phyloP scores from a whole-genome alignment of 2,329 filamentous ascomycete species.

The Alternaria hordeiaustralica region DNA sequence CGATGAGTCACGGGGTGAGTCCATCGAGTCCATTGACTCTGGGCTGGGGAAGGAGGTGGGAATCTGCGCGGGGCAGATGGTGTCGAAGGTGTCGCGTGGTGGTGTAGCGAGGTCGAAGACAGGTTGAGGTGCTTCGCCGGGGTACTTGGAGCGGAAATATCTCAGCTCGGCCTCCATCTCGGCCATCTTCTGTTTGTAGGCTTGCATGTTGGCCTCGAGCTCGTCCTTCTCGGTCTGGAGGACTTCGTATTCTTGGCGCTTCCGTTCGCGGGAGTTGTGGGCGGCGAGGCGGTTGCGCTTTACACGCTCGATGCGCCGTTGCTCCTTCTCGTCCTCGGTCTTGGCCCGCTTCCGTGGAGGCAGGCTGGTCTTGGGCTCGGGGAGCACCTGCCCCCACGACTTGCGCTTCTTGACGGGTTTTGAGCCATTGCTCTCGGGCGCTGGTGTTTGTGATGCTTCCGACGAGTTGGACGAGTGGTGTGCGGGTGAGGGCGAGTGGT shows the following conservation, averaged over 20 bases:
- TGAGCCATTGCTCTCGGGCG: constrained; percentile 27
- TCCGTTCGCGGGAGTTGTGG: constrained; percentile 94
- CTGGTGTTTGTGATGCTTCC: constrained; percentile 28
- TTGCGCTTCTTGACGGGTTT: constrained; percentile 92
- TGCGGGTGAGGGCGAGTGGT: constrained; percentile 29
- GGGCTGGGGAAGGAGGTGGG: constrained; percentile 45
- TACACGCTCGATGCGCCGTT: constrained; percentile 94
- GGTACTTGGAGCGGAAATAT: constrained; percentile 42
- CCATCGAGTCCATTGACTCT: constrained; percentile 48
- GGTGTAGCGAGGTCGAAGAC: constrained; percentile 32
- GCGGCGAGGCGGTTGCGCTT: constrained; percentile 94
- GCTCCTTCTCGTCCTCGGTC: constrained; percentile 98
- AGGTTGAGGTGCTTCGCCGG: constrained; percentile 34
- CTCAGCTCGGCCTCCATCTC: constrained; percentile 58
- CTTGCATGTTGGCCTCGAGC: constrained; percentile 70
- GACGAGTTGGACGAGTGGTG: constrained; percentile 25
- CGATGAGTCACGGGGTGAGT: constrained; percentile 48
- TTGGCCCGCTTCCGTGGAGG: constrained; percentile 97
- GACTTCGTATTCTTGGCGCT: constrained; percentile 87
- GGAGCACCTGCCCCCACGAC: constrained; percentile 97
- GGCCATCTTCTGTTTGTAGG: constrained; percentile 56
- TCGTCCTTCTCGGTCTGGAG: constrained; percentile 70
- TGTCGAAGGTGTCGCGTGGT: constrained; percentile 32
- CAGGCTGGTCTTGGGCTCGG: constrained; percentile 94
- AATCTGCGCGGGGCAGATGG: constrained; percentile 46